A percentile compares a stretch with the other conserved stretches of the same genome.
These are phyloP conservation scores for Mycena galopus DNA, from an alignment of 768 basidiomycete genomes.

Conservation along the genomic window DNA sequence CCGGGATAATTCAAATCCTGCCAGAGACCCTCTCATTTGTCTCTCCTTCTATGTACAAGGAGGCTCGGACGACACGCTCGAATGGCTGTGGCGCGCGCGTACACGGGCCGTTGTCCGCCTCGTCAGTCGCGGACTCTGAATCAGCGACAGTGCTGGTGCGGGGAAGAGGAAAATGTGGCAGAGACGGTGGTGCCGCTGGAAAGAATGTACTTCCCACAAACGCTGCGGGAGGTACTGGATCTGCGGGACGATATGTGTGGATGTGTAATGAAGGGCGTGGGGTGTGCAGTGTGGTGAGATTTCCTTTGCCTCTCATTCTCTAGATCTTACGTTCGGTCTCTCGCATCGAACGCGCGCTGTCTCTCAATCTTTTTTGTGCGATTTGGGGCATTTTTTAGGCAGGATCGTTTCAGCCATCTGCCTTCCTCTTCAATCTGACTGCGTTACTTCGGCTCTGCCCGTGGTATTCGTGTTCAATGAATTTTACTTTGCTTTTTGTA, in stretches of 20 bases:
- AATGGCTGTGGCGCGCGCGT: conserved; percentile 12
- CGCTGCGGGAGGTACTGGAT: background rate
- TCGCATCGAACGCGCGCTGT: background rate
- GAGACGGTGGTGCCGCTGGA: conserved; percentile 20
- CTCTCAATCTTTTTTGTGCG: background rate
- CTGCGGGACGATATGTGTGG: background rate
- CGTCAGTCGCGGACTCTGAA: background rate
- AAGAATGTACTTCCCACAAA: background rate
- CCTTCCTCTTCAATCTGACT: background rate
- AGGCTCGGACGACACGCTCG: conserved; percentile 2
- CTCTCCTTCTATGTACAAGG: background rate
- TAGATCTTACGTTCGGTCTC: background rate
- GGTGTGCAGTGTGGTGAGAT: conserved; percentile 23
- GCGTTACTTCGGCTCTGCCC: too few relatives aligned
- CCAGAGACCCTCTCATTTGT: background rate
- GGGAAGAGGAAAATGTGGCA: background rate
- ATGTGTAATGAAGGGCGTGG: background rate
- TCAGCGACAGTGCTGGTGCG: conserved; percentile 9
- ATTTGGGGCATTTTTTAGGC: background rate
- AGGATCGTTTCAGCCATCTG: background rate
- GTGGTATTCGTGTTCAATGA: too few relatives aligned
- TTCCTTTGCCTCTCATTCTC: background rate
- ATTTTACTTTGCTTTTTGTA: too few relatives aligned
- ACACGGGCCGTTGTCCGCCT: background rate
- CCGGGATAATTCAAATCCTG: background rate